Evolutionary conservation across 2,329 filamentous ascomycete species (phyloP), one percentile per base, ranked within the genome.

Genomic region (Alternaria consortialis): DNA sequence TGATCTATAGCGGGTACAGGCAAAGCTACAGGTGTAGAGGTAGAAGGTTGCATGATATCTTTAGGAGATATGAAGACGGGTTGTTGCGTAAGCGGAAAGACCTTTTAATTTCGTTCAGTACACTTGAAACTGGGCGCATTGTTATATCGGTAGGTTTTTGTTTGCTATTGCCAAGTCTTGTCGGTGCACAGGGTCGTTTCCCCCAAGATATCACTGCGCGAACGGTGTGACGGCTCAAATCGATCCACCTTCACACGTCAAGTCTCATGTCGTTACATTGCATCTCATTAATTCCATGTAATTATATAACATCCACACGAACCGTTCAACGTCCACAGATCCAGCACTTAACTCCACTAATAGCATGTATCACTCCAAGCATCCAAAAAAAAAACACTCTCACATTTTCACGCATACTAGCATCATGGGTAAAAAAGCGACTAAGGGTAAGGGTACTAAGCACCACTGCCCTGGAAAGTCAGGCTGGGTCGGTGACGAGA

Each of bases 221-320:
- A 2, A 17, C 29, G 11, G 29, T 34, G 29, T 34, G 44, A 34
- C 32, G 4, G n/a, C 29, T 32, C 44, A 32, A 47, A 20, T 12
- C 13, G 6, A 9, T 47, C n/a, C n/a, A 47, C 0, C 3, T 0
- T 20, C 11, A 23, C 27, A 2, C 5, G 7, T 15, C 15, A 20
- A 32, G n/a, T 32, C 7, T 12, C n/a, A 4, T 8, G 8, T 20
- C 13, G 6, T 23, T 13, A 20, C 44, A 48, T 3, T 23, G 44
- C 4, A 3, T 23, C 7, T 4, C 44, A 3, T 47, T 2, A 8
- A 5, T 9, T 13, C 2, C 7, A 1, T 9, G 6, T 47, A n/a
- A n/a, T n/a, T n/a, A 47, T 47, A 47, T 20, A 32, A 46, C 31
- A 13, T 44, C 23, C 7, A 13, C 12, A 3, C 5, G 23, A n/a